phyloP scores from a whole-genome alignment of 2,329 filamentous ascomycete species.

The Stemphylium beticola region DNA sequence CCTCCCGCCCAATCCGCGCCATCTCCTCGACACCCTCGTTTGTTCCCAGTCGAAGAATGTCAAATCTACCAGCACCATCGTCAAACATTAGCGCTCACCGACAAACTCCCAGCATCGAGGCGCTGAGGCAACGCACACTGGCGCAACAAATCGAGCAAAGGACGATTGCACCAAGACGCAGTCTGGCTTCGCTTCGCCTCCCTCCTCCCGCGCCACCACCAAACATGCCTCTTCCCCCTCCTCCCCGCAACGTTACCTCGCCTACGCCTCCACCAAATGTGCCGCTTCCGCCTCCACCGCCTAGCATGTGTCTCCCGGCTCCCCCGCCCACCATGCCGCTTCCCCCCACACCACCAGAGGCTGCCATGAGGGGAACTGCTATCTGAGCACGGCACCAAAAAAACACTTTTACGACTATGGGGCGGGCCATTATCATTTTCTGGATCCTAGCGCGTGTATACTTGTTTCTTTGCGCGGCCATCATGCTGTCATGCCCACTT shows the following conservation, averaged over 20 bases:
- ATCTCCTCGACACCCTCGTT: constrained; percentile 43
- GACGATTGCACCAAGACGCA: constrained; percentile 35
- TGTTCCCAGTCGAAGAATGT: constrained; percentile 33
- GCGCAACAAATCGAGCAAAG: constrained; percentile 20
- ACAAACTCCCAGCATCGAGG: constrained; percentile 28
- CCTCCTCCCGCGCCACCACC: constrained; percentile 57
- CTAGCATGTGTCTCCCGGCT: constrained; percentile 9
- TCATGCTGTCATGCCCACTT: constrained; percentile 5
- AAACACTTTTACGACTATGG: not conserved
- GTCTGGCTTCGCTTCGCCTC: constrained; percentile 49
- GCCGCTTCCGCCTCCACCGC: constrained; percentile 19
- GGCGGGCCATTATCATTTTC: not conserved
- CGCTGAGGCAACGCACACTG: constrained; percentile 33
- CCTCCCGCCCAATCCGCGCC: constrained; percentile 41
- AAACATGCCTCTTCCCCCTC: constrained; percentile 52
- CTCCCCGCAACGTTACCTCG: constrained; percentile 32
- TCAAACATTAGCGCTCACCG: constrained; percentile 17
- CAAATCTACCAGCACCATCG: constrained; percentile 16
- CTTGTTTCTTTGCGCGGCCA: not conserved
- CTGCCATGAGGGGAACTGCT: constrained; percentile 2
- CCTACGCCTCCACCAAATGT: constrained; percentile 21
- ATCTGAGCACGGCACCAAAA: not conserved
- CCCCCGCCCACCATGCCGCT: constrained; percentile 19
- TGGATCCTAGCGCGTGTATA: not conserved
- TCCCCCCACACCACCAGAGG: constrained; percentile 14